phyloP scores from a whole-genome alignment of 2,329 filamentous ascomycete species.

The Cladosporium austrohemisphaericum region DNA sequence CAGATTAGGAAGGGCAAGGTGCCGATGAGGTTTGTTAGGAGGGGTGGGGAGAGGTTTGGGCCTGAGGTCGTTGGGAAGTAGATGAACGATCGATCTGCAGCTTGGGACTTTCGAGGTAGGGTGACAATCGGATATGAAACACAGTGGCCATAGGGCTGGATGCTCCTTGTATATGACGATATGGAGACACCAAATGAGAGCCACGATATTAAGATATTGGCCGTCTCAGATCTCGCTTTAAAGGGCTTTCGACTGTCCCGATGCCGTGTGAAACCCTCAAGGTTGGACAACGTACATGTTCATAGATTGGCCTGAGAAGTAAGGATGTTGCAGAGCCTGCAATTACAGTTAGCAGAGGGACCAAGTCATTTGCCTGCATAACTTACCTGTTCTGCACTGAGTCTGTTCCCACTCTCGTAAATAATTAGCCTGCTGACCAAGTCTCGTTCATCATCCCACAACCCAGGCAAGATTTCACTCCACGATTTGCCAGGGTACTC shows the following conservation, averaged over 20 bases:
- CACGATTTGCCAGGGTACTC: slow-evolving; percentile 66
- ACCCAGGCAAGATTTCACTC: slow-evolving; percentile 64
- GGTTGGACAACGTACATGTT: no score
- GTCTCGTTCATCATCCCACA: slow-evolving; percentile 57
- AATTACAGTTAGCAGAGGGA: background rate
- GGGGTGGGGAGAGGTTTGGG: slow-evolving; percentile 58
- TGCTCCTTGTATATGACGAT: no score
- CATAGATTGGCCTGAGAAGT: no score
- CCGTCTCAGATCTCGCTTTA: no score
- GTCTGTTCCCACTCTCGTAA: slow-evolving; percentile 66
- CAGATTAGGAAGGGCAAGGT: slow-evolving; percentile 64
- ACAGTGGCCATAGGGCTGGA: no score
- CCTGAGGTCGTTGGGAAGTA: slow-evolving; percentile 2
- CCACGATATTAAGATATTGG: no score
- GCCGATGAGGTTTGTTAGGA: slow-evolving; percentile 64
- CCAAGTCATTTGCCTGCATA: no score
- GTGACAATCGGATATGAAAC: no score
- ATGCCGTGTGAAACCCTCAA: no score
- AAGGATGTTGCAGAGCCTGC: slow-evolving; percentile 3
- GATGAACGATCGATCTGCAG: background rate
- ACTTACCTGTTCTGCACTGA: slow-evolving; percentile 61
- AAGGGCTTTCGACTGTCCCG: no score
- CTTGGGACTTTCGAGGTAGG: no score
- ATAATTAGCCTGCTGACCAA: slow-evolving; percentile 65
- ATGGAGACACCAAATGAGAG: no score